Evolutionary conservation across 1,284 basidiomycete species (phyloP).

Genomic region (Melampsora larici-populina): DNA sequence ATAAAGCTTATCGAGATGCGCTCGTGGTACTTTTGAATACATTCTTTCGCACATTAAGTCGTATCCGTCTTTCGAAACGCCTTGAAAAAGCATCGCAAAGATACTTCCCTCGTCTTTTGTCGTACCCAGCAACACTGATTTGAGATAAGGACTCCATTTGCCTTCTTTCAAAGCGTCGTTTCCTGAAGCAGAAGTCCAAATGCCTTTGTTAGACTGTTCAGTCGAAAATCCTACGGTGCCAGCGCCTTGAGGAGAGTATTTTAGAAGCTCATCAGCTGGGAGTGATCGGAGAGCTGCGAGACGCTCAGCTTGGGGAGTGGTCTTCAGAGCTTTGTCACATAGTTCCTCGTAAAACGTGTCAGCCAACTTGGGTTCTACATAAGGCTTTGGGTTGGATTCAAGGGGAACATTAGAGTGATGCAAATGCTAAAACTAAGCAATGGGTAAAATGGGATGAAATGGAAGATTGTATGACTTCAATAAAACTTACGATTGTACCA

Average conservation of each 20-base stretch:
- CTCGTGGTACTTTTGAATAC: not conserved
- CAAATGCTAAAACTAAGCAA: too few species aligned
- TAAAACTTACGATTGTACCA: slow-evolving; percentile 9
- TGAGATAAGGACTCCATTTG: slow-evolving; percentile 33
- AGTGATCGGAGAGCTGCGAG: slow-evolving; percentile 8
- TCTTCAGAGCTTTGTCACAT: not conserved
- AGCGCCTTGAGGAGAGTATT: not conserved
- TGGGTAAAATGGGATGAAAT: not conserved
- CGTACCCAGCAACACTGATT: slow-evolving; percentile 27
- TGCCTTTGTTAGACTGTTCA: slow-evolving; percentile 14
- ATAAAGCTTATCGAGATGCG: slow-evolving; percentile 23
- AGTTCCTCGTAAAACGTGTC: not conserved
- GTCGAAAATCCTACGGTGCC: slow-evolving; percentile 15
- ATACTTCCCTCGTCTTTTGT: slow-evolving; percentile 40
- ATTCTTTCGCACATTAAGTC: not conserved
- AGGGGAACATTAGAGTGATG: not conserved
- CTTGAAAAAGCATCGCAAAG: slow-evolving; percentile 33
- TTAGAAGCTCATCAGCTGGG: slow-evolving; percentile 4
- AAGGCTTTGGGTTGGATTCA: not conserved
- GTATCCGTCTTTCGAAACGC: slow-evolving; percentile 10
- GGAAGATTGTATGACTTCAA: too few species aligned
- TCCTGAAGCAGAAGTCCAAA: slow-evolving; percentile 10
- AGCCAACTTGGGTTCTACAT: not conserved
- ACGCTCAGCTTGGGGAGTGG: not conserved
- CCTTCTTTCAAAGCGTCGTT: slow-evolving; percentile 29